Evolutionary conservation across 768 basidiomycete species (phyloP).

Genomic region (Leccinum longicurvipes): DNA sequence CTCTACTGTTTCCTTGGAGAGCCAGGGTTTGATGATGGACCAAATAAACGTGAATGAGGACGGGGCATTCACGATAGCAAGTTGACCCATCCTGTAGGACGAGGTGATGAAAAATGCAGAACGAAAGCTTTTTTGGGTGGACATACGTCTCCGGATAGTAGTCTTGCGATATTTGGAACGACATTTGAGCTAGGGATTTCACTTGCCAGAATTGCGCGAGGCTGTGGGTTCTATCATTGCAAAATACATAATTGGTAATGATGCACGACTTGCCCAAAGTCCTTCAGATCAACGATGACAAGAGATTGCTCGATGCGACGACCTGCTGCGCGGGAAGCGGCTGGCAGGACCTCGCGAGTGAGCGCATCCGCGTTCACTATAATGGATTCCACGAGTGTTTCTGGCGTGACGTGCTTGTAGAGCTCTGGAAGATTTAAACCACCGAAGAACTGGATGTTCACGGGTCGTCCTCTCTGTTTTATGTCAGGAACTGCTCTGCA

Average conservation of each 20-base stretch:
- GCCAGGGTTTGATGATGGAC: conserved; percentile 65
- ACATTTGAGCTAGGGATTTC: conserved; percentile 55
- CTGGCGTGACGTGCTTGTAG: conserved; percentile 54
- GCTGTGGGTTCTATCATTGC: conserved; percentile 31
- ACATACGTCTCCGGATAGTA: conserved; percentile 75
- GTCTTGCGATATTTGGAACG: conserved; percentile 75
- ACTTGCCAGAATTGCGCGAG: conserved; percentile 74
- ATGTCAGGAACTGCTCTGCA: neutral
- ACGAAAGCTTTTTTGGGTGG: neutral
- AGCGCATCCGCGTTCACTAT: conserved; percentile 66
- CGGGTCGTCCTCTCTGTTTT: conserved; percentile 61
- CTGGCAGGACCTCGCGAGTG: conserved; percentile 63
- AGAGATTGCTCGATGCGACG: conserved; percentile 48
- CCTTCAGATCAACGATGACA: conserved; percentile 68
- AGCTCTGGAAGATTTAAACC: conserved; percentile 56
- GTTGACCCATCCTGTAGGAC: conserved; percentile 60
- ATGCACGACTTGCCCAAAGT: conserved; percentile 51
- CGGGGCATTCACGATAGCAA: conserved; percentile 71
- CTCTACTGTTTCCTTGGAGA: conserved; percentile 65
- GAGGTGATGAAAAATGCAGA: neutral
- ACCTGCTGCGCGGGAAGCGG: conserved; percentile 55
- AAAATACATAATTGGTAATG: neutral
- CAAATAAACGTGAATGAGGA: conserved; percentile 72
- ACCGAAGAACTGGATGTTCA: conserved; percentile 66
- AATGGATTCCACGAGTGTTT: conserved; percentile 60